Conservation (phyloP, 805 yeast genomes). For the Candida multigemmis region DNA sequence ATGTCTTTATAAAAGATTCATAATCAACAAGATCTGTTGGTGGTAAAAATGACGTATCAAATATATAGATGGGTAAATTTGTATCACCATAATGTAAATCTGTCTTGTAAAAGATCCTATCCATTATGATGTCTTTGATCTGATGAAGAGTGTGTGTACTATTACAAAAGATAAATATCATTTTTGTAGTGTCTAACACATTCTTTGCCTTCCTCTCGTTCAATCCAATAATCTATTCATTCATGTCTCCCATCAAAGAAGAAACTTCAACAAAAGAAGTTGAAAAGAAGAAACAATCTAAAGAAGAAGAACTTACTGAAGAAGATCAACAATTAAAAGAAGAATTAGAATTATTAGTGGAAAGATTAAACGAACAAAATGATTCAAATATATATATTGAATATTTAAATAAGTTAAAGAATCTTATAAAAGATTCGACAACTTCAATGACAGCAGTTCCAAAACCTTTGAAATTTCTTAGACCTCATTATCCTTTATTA, state of each 20-base stretch:
- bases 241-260: slow-evolving; percentile 30
- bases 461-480: slow-evolving; percentile 89
- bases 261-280: slow-evolving; percentile 1
- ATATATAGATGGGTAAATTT: slow-evolving; percentile 63
- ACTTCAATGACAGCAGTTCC: slow-evolving; percentile 99
- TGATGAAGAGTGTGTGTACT: neutral
- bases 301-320: slow-evolving; percentile 82
- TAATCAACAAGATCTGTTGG: slow-evolving; percentile 34
- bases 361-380: slow-evolving; percentile 54
- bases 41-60: slow-evolving; percentile 79
- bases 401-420: slow-evolving; percentile 64
- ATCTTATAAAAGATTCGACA: slow-evolving; percentile 81
- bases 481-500: slow-evolving; percentile 76
- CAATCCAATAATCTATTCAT: slow-evolving; percentile 8
- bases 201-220: neutral
- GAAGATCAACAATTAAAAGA: slow-evolving; percentile 85
- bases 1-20: slow-evolving; percentile 46
- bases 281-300: slow-evolving; percentile 12
- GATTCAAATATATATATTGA: slow-evolving; percentile 39
- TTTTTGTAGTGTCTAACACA: neutral
- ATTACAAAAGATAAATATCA: neutral
- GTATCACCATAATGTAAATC: slow-evolving; percentile 59
- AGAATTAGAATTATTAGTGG: slow-evolving; percentile 82
- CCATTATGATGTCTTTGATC: slow-evolving; percentile 12
- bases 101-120: slow-evolving; percentile 47